These are phyloP conservation scores for Cercospora sesami DNA, from an alignment of 2,329 filamentous ascomycete species.

Conservation along the genomic window DNA sequence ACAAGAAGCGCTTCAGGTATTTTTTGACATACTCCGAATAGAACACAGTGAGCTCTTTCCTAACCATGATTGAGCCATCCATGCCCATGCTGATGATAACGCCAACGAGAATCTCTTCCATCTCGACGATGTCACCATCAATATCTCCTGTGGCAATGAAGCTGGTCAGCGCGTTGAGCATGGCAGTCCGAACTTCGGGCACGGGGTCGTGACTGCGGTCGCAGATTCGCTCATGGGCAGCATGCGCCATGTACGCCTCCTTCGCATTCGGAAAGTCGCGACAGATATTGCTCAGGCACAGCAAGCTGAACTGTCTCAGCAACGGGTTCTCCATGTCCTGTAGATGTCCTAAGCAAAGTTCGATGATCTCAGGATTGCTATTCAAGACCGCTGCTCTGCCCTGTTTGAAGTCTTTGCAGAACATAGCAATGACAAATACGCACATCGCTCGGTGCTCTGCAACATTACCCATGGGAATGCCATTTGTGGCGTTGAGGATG, in stretches of 20 bases:
- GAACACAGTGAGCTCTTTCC: slow-evolving; percentile 90
- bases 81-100: slow-evolving; percentile 88
- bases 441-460: slow-evolving; percentile 99
- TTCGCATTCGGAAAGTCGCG: slow-evolving; percentile 87
- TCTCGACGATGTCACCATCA: slow-evolving; percentile 18
- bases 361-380: slow-evolving; percentile 83
- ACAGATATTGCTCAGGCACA: slow-evolving; percentile 96
- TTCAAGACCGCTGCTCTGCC: slow-evolving; percentile 90
- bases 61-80: slow-evolving; percentile 90
- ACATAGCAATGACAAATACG: slow-evolving; percentile 94
- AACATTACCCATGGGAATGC: slow-evolving; percentile 80
- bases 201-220: slow-evolving; percentile 80
- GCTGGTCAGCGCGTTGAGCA: slow-evolving; percentile 88
- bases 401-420: slow-evolving; percentile 91
- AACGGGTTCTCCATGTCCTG: slow-evolving; percentile 84
- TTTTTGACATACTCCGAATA: slow-evolving; percentile 87
- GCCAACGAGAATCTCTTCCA: slow-evolving; percentile 83
- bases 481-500: slow-evolving; percentile 72
- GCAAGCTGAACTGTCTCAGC: slow-evolving; percentile 89
- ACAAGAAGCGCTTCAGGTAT: slow-evolving; percentile 88
- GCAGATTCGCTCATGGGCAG: slow-evolving; percentile 78
- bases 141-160: slow-evolving; percentile 76
- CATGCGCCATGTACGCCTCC: slow-evolving; percentile 89
- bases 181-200: slow-evolving; percentile 88
- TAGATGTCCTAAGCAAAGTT: slow-evolving; percentile 80